Base-by-base conservation (phyloP, 2,329 filamentous ascomycete species). In the Nectriaceae sp. region DNA sequence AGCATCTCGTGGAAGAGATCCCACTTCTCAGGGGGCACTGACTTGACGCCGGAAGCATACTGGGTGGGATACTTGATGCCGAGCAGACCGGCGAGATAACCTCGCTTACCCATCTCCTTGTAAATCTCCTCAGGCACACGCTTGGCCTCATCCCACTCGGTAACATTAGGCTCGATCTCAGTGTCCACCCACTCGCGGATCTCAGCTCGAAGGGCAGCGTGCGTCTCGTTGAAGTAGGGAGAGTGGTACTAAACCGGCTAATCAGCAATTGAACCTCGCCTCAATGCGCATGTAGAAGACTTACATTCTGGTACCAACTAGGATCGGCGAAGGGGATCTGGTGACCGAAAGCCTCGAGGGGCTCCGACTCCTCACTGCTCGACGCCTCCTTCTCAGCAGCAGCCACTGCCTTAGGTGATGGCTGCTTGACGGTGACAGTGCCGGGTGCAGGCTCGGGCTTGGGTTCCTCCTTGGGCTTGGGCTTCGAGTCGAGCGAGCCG, bases 1-100 rank as follows among this genome's bases (percentile, higher is more conserved):
- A 97, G 80, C 83, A 97, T 82, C 79, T 99, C 94, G 74, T 99
- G 94, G 85, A 97, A 99, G 38, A 96, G 83, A 75, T 99, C 94
- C 93, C 93, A 99, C 69, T 94, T 87, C 74, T 97, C 90, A 0
- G 89, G 77, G 0, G 87, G 72, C 11, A 99, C 94, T 41, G 84
- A 87, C 73, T 88, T 83, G 61, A 97, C 82, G 5, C 79, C 75
- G 10, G 77, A 75, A 65, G 87, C 85, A 65, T 93, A 86, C 59
- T 96, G 75, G 50, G 79, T 82, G 13, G 90, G 91, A 74, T 89
- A 97, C 65, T 88, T 79, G 53, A 90, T 81, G 56, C 93, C 94
- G 55, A 99, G 78, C 49, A 97, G 78, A 59, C 94, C 94, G n/a
- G 91, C 88, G 16, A 99, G 82, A 68, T 97, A 99, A 35, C 94